Conservation (phyloP, 768 basidiomycete genomes). For the Lactarius pseudohatsudake region DNA sequence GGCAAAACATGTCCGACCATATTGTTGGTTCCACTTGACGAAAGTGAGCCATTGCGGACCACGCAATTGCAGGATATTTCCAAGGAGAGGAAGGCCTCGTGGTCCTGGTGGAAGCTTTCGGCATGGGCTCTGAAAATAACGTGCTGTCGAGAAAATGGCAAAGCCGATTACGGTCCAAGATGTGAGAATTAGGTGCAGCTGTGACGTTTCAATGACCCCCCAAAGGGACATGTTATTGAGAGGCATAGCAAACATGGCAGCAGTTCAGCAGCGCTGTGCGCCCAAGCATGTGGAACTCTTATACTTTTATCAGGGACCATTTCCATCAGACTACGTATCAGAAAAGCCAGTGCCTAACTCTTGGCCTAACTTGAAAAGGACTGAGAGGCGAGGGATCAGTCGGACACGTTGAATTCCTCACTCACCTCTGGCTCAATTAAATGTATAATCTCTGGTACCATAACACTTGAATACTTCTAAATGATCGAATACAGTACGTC, state of each 20-base stretch:
- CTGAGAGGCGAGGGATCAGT: too few relatives aligned
- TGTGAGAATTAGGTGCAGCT: neutral
- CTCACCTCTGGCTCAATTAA: too few relatives aligned
- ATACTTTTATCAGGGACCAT: too few relatives aligned
- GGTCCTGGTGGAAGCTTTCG: constrained; percentile 27
- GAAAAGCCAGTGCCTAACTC: too few relatives aligned
- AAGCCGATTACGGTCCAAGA: neutral
- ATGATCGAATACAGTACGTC: too few relatives aligned
- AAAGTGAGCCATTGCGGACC: constrained; percentile 25
- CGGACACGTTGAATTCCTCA: too few relatives aligned
- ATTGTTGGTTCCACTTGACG: constrained; percentile 19
- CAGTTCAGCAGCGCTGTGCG: too few relatives aligned
- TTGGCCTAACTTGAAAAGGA: too few relatives aligned
- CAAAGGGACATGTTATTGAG: neutral
- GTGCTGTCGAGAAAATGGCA: neutral
- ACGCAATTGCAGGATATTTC: constrained; percentile 17
- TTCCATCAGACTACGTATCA: too few relatives aligned
- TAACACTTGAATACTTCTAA: too few relatives aligned
- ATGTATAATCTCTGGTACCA: too few relatives aligned
- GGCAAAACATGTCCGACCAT: neutral
- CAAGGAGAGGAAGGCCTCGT: constrained; percentile 22
- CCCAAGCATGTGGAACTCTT: too few relatives aligned
- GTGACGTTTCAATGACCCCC: neutral
- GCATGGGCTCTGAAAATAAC: constrained; percentile 25
- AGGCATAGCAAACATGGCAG: neutral